Base-by-base conservation (phyloP, 106 monocot species). In the Vanilla planifolia region DNA sequence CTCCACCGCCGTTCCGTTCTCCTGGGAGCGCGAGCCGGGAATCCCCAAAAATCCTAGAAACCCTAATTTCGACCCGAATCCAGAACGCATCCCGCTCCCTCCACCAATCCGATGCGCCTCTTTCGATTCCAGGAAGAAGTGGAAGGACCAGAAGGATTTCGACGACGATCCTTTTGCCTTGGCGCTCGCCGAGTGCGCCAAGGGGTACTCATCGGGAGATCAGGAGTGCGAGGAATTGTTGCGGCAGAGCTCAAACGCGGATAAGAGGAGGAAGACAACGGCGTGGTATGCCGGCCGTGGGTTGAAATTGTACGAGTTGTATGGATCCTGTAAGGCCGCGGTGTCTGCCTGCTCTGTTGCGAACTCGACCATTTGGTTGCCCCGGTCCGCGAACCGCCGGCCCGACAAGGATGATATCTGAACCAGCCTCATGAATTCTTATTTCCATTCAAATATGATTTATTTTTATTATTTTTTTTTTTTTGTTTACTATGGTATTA, bases 1-100 rank as follows among this genome's bases (percentile, higher is more conserved):
- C 9, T 65, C 45, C 41, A 73, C 77, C 34, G 32, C 68, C 48
- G 34, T 82, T n/a, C 81, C 81, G 17, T 82, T 82, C 73, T 72
- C 81, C 46, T 82, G 81, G 81, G 77, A 82, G 61, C 53, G 59
- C 19, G 69, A 61, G 9, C 81, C 81, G 0, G 81, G 81, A 0
- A 48, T 82, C 26, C 77, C 81, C 25, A 82, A 82, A 60, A 37
- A 17, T 16, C 63, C 45, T 9, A 27, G 14, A 32, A 9, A 29
- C 50, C 36, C 29, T 14, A 22, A 53, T 30, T 26, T 16, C 2
- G 11, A 29, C 15, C 6, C 50, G 2, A 13, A 39, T 29, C 21
- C 16, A 20, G 40, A 0, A 6, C 37, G 8, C 19, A 62, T 71
- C 41, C 62, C 65, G 25, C 69, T 66, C 41, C 79, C 74, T 45